Percentiles rank a stretch among this genome's conserved stretches.
These are phyloP conservation scores for Diaporthe destruens DNA, from an alignment of 2,329 filamentous ascomycete genomes.

Conservation along the genomic window DNA sequence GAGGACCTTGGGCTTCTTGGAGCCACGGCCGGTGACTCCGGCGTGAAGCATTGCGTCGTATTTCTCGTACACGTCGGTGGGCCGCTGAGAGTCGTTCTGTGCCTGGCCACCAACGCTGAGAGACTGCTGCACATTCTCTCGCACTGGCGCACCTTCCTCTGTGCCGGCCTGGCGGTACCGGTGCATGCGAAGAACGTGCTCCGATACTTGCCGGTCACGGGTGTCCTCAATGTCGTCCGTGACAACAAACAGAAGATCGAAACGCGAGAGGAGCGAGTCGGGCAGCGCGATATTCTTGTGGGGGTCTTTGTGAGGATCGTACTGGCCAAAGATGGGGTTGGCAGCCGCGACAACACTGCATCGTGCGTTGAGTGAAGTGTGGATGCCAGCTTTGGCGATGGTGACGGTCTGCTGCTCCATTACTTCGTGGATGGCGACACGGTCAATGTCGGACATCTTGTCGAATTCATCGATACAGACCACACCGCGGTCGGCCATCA, in stretches of 20 bases:
- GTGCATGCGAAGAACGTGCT: constrained; percentile 98
- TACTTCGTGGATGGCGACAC: constrained; percentile 99
- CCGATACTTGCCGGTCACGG: constrained; percentile 89
- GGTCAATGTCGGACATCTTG: constrained; percentile 99
- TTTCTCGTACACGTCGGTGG: constrained; percentile 94
- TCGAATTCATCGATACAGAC: constrained; percentile 99
- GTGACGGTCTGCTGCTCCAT: constrained; percentile 99
- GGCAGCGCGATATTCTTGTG: constrained; percentile 98
- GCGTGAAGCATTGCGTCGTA: constrained; percentile 96
- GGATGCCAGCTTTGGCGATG: constrained; percentile 98
- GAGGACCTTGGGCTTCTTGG: constrained; percentile 86
- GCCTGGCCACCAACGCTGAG: constrained; percentile 89
- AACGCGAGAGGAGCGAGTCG: constrained; percentile 96
- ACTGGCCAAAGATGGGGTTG: constrained; percentile 98
- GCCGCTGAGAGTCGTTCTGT: constrained; percentile 77
- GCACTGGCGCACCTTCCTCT: constrained; percentile 93
- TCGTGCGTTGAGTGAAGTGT: constrained; percentile 95
- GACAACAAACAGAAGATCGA: constrained; percentile 96
- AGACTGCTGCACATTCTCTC: constrained; percentile 86
- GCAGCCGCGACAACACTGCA: constrained; percentile 97
- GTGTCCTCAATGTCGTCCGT: constrained; percentile 98
- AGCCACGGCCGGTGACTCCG: constrained; percentile 83
- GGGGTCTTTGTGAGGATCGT: constrained; percentile 97
- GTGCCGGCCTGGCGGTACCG: constrained; percentile 91
- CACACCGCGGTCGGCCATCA: constrained; percentile 94